These are phyloP conservation scores for Globisporangium recalcitrans DNA, from an alignment of 352 stramenopile species.

Conservation along the genomic window DNA sequence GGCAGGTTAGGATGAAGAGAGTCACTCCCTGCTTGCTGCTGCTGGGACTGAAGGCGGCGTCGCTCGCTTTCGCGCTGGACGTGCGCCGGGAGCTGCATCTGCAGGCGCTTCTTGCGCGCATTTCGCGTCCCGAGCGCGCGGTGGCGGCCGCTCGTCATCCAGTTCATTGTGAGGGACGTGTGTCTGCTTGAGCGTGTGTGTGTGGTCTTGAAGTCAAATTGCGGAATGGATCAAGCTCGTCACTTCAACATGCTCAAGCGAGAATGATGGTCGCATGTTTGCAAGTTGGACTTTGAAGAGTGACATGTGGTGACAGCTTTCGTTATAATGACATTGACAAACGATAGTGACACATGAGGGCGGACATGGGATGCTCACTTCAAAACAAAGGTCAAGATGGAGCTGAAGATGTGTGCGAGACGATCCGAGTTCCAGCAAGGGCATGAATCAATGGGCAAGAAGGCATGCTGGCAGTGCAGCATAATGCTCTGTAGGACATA, in stretches of 20 bases:
- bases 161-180: conserved; percentile 39
- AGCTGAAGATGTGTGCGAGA: not conserved
- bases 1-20: conserved; percentile 18
- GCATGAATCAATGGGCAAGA: not conserved
- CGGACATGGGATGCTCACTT: conserved; percentile 1
- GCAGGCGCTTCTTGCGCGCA: conserved; percentile 29
- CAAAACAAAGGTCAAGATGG: not conserved
- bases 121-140: conserved; percentile 41
- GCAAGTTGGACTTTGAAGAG: not conserved
- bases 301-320: not conserved
- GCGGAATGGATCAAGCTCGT: not conserved
- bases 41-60: conserved; percentile 8
- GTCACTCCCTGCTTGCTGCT: not conserved
- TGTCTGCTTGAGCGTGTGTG: not conserved
- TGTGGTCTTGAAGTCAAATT: not conserved
- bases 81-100: conserved; percentile 53
- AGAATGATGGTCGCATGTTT: not conserved
- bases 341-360: not conserved
- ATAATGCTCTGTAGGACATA: not conserved
- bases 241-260: not conserved
- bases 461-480: too few relatives aligned
- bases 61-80: conserved; percentile 27
- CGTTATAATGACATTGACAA: not conserved
- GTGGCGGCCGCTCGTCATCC: conserved; percentile 61
- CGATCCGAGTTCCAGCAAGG: not conserved